Percentiles rank a stretch among this genome's conserved stretches.
phyloP scores from a whole-genome alignment of 345 rosid species.

The Pistacia atlantica region DNA sequence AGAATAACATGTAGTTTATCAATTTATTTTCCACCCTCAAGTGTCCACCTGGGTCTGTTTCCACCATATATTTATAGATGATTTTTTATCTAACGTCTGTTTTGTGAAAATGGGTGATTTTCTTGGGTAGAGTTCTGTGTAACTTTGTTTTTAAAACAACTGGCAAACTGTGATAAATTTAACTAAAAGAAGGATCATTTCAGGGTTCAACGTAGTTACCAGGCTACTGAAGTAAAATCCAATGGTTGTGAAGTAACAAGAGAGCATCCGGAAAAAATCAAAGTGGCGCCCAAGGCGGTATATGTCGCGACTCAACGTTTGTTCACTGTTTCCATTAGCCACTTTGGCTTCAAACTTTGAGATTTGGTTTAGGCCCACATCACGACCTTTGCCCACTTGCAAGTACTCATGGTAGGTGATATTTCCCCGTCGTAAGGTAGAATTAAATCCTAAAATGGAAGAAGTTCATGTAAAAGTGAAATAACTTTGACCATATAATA shows the following conservation, averaged over 20 bases:
- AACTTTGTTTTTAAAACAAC: not conserved
- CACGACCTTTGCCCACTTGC: slow-evolving; percentile 99
- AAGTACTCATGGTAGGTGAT: slow-evolving; percentile 86
- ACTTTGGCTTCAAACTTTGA: slow-evolving; percentile 98
- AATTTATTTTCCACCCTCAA: not conserved
- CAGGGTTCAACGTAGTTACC: slow-evolving; percentile 46
- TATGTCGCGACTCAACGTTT: slow-evolving; percentile 89
- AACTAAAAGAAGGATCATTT: not conserved
- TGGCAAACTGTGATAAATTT: not conserved
- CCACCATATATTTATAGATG: not conserved
- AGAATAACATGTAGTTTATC: not conserved
- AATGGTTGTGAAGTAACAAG: slow-evolving; percentile 93
- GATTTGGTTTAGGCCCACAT: slow-evolving; percentile 94
- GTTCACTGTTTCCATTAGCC: slow-evolving; percentile 96
- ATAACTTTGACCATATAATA: slow-evolving; percentile 13
- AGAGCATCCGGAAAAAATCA: slow-evolving; percentile 96
- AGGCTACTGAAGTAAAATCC: slow-evolving; percentile 92
- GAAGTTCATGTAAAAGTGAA: slow-evolving; percentile 21
- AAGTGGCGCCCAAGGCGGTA: slow-evolving; percentile 82
- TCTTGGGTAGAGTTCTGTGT: not conserved
- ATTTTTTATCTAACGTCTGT: not conserved
- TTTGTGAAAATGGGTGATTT: not conserved
- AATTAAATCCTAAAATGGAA: slow-evolving; percentile 67
- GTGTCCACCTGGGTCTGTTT: not conserved
- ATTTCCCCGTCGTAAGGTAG: slow-evolving; percentile 77